phyloP scores from a whole-genome alignment of 2,329 filamentous ascomycete species.

The Verticillium tricorpus region DNA sequence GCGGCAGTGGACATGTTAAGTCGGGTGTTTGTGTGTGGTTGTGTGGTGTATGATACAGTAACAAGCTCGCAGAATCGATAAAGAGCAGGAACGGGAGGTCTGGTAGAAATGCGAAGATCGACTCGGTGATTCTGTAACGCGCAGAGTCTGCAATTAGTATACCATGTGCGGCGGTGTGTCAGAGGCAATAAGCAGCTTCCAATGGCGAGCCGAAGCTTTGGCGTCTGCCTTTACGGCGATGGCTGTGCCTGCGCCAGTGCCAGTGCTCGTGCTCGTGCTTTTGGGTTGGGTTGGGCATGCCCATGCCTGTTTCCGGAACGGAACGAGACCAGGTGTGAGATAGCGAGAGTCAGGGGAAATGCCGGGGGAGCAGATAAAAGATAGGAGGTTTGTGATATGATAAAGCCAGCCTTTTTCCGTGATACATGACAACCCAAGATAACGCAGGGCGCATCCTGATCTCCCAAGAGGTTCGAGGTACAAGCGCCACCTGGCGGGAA shows the following conservation, averaged over 20 bases:
- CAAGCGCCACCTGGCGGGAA: not conserved
- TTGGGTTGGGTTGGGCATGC: not conserved
- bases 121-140: not conserved
- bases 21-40: constrained; percentile 11
- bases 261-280: not conserved
- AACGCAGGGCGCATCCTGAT: not conserved
- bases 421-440: not conserved
- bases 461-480: not conserved
- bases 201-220: not conserved
- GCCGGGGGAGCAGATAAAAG: not conserved
- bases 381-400: not conserved
- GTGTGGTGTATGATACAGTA: not conserved
- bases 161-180: not conserved
- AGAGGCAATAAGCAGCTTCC: not conserved
- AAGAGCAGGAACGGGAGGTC: constrained; percentile 12
- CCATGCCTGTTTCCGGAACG: not conserved
- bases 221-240: not conserved
- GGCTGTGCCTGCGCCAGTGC: not conserved
- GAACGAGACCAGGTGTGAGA: not conserved
- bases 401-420: not conserved
- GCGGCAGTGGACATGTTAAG: constrained; percentile 44
- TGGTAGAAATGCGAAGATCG: constrained; percentile 1
- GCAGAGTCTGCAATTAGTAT: not conserved
- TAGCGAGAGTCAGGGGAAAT: not conserved
- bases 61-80: not conserved